Conservation (phyloP, 345 rosid genomes). For the Rhodamnia rubescens region DNA sequence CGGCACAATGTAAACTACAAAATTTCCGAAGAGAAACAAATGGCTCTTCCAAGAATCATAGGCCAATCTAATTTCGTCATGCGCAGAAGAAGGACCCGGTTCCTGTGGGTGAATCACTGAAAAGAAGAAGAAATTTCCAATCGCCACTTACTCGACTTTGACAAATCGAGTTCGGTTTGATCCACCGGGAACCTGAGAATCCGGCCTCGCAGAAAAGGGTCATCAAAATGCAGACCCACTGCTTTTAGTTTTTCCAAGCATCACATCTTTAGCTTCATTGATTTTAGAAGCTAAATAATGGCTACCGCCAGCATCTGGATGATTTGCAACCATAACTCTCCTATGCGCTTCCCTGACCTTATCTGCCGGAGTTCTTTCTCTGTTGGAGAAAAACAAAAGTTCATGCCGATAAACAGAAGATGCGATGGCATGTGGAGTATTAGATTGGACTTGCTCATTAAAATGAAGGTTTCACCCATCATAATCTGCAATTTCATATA, state of each 20-base stretch:
- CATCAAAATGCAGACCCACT: slow-evolving; percentile 44
- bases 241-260: slow-evolving; percentile 44
- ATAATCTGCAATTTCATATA: neutral
- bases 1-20: neutral
- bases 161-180: neutral
- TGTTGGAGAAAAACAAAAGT: neutral
- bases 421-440: neutral
- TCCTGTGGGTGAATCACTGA: neutral
- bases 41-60: neutral
- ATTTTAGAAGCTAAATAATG: slow-evolving; percentile 60
- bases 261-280: slow-evolving; percentile 54
- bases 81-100: neutral
- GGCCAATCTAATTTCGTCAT: neutral
- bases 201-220: neutral
- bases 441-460: neutral
- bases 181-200: neutral
- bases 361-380: slow-evolving; percentile 44
- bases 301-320: slow-evolving; percentile 72
- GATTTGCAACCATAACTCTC: slow-evolving; percentile 61
- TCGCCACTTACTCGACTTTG: neutral
- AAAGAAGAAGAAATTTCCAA: neutral
- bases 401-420: neutral
- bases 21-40: neutral
- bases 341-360: slow-evolving; percentile 63
- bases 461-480: neutral